Evolutionary conservation across 805 yeast genomes (phyloP).

Genomic region (Myxozyma kluyveri): DNA sequence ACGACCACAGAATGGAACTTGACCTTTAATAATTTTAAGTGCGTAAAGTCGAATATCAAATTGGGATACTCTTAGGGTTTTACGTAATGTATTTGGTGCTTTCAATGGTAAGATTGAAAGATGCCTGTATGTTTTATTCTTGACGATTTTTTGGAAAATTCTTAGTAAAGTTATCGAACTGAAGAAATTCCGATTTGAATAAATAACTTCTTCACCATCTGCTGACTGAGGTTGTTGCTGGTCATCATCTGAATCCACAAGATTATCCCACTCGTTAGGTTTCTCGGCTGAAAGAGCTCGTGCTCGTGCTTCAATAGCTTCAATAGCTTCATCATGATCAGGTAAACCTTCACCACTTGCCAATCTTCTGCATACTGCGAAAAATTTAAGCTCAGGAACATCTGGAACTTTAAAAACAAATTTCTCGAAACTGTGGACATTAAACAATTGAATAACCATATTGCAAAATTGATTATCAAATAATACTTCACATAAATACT

Average conservation of each 20-base stretch:
- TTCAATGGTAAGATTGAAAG: constrained; percentile 57
- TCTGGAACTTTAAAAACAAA: constrained; percentile 29
- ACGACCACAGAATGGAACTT: constrained; percentile 86
- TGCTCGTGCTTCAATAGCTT: no score
- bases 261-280: not conserved
- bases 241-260: no score
- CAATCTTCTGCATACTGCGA: constrained; percentile 30
- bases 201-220: no score
- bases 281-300: not conserved
- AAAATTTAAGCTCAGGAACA: constrained; percentile 29
- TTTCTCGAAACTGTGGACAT: constrained; percentile 22
- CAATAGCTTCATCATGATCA: constrained; percentile 3
- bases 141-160: constrained; percentile 56
- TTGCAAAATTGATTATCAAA: constrained; percentile 54
- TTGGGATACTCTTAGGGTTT: constrained; percentile 60
- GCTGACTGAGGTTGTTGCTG: no score
- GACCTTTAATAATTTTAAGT: constrained; percentile 67
- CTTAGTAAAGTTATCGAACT: constrained; percentile 49
- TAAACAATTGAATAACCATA: constrained; percentile 23
- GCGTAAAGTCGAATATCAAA: constrained; percentile 63
- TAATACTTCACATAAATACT: constrained; percentile 65
- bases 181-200: constrained; percentile 33
- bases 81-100: constrained; percentile 52
- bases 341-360: constrained; percentile 19
- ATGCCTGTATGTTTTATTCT: constrained; percentile 71